Conservation (phyloP, 2,329 filamentous ascomycete genomes). For the Delphinella strobiligena region DNA sequence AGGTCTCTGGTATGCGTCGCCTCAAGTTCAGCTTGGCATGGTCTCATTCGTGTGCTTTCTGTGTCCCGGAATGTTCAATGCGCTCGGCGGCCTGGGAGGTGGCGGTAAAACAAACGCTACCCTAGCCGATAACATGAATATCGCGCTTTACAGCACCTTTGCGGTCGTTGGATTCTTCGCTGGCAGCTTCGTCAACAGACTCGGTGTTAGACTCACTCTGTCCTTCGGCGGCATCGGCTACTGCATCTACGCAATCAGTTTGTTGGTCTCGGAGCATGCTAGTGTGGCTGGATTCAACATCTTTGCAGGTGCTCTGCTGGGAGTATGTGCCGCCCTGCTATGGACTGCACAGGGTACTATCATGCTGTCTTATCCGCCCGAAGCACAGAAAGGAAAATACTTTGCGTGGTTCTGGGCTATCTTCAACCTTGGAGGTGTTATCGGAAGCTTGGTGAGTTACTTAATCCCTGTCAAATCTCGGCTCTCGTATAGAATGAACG, state of each 20-base stretch:
- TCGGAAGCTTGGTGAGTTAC: constrained; percentile 55
- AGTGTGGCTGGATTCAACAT: constrained; percentile 57
- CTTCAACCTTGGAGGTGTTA: constrained; percentile 83
- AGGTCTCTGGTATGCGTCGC: constrained; percentile 41
- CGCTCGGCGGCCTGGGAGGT: constrained; percentile 38
- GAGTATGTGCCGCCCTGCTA: constrained; percentile 65
- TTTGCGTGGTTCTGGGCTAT: constrained; percentile 92
- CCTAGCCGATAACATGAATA: constrained; percentile 52
- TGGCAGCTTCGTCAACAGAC: constrained; percentile 62
- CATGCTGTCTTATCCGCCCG: constrained; percentile 81
- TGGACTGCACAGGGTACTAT: constrained; percentile 77
- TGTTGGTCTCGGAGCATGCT: constrained; percentile 59
- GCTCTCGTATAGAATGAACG: neutral
- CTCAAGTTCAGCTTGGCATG: constrained; percentile 35
- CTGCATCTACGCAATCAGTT: constrained; percentile 59
- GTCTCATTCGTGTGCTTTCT: constrained; percentile 42
- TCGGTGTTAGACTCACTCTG: constrained; percentile 58
- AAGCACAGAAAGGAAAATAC: constrained; percentile 72
- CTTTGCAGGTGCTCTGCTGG: constrained; percentile 67
- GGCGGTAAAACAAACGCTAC: constrained; percentile 35
- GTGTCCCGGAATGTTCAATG: constrained; percentile 43
- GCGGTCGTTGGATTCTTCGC: constrained; percentile 53
- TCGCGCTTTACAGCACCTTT: constrained; percentile 62
- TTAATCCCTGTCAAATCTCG: too few species aligned
- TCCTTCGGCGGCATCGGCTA: constrained; percentile 66